Base-by-base conservation (phyloP, 306 rosid genomes). In the Pueraria montana region DNA sequence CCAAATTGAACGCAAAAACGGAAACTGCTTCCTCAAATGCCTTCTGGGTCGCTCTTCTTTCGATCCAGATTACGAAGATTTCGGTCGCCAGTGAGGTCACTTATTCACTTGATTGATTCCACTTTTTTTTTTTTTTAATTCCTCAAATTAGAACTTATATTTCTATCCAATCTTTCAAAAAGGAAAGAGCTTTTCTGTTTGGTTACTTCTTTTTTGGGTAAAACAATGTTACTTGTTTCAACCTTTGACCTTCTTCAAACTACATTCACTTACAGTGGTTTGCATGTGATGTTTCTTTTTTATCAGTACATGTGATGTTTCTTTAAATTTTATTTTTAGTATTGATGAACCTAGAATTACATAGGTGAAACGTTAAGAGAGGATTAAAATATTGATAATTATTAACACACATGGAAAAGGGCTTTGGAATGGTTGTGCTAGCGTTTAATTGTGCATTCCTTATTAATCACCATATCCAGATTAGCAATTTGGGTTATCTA, bases 21-120 rank as follows among this genome's bases (percentile, higher is more conserved):
- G 34, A 40, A 42, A 24, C 11, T 23, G 8, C 59, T 24, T 61
- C 71, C 66, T 17, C 80, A 24, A 42, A 61, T 42, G 59, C 71
- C 43, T 42, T 59, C 72, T 24, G 59, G 80, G 43, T 42, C 72
- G 30, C n/a, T 43, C 46, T 21, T 76, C 23, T 36, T 75, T 58
- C 70, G 12, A 58, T 42, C 56, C 80, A 59, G 40, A 11, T 13
- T 38, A 18, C 24, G 38, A 21, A 34, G 4, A 8, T 4, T 21
- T 42, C 2, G 16, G 4, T 32, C 42, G 21, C 46, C n/a, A 61
- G 9, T 43, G 24, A 59, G 80, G 71, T 76, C 8, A 42, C 16
- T 40, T 42, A 2, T 58, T 56, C 38, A 20, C 68, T 50, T 5
- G 8, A 52, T 56, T 56, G 0, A 55, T 56, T 38, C 56, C 6